These are phyloP conservation scores for Hypseocharis bilobata DNA, from an alignment of 441 rosid species.

Conservation along the genomic window DNA sequence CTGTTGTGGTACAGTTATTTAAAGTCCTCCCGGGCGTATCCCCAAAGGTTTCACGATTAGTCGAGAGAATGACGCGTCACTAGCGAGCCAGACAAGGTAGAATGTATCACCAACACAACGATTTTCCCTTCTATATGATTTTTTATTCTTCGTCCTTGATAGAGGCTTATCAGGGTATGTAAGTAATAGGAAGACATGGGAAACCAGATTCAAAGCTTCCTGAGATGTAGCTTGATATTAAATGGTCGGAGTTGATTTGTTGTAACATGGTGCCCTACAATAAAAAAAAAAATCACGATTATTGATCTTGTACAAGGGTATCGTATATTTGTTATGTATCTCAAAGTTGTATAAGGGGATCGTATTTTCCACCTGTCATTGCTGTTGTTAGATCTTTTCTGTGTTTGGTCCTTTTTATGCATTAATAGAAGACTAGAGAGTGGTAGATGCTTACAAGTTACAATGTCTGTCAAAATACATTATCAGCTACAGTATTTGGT, in stretches of 20 bases:
- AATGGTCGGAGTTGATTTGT: background rate
- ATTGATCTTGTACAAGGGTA: too few relatives aligned
- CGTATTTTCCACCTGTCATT: too few relatives aligned
- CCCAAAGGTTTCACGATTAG: conserved; percentile 55
- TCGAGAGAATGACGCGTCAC: conserved; percentile 71
- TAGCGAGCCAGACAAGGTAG: conserved; percentile 23
- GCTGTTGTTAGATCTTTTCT: too few relatives aligned
- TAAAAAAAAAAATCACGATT: too few relatives aligned
- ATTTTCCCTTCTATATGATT: background rate
- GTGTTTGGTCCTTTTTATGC: too few relatives aligned
- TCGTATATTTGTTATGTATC: too few relatives aligned
- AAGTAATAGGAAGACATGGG: background rate
- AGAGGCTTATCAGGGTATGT: background rate
- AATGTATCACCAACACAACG: background rate
- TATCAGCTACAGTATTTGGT: too few relatives aligned
- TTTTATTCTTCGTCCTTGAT: background rate
- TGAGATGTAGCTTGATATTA: background rate
- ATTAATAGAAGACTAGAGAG: too few relatives aligned
- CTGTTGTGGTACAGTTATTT: conserved; percentile 44
- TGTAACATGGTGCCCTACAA: background rate
- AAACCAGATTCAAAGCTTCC: background rate
- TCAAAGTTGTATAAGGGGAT: too few relatives aligned
- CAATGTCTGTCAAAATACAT: too few relatives aligned
- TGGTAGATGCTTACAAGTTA: too few relatives aligned
- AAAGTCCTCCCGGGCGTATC: conserved; percentile 74